Conservation (phyloP, 495 filamentous ascomycete species). For the Pyrenula aspistea region DNA sequence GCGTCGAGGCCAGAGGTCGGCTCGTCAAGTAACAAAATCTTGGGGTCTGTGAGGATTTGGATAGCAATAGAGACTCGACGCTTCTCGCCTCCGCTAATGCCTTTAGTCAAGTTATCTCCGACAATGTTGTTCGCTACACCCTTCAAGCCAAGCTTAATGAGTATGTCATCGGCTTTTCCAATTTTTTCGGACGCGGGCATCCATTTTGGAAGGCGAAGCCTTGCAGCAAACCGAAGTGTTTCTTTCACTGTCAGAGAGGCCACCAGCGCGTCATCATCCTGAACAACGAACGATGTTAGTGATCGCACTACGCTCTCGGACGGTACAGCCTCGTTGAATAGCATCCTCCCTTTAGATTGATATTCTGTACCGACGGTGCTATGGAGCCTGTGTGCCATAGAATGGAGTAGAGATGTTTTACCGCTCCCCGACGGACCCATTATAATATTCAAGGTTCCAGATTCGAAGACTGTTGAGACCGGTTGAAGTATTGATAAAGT, state of each 20-base stretch:
- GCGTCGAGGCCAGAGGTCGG: slow-evolving; percentile 67
- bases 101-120: slow-evolving; percentile 57
- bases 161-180: slow-evolving; percentile 52
- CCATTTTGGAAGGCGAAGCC: slow-evolving; percentile 53
- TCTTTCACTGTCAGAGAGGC: slow-evolving; percentile 65
- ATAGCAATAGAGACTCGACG: slow-evolving; percentile 62
- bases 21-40: slow-evolving; percentile 59
- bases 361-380: slow-evolving; percentile 43
- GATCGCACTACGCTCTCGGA: slow-evolving; percentile 53
- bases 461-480: slow-evolving; percentile 46
- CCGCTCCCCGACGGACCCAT: slow-evolving; percentile 70
- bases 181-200: slow-evolving; percentile 54
- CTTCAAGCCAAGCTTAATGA: slow-evolving; percentile 62
- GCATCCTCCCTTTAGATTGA: slow-evolving; percentile 40
- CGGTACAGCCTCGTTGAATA: slow-evolving; percentile 54
- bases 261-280: slow-evolving; percentile 63
- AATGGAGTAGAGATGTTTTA: slow-evolving; percentile 59
- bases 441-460: slow-evolving; percentile 57
- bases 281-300: slow-evolving; percentile 61
- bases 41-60: slow-evolving; percentile 62
- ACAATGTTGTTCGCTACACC: slow-evolving; percentile 67
- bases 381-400: slow-evolving; percentile 51
- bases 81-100: slow-evolving; percentile 70
- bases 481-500: slow-evolving; percentile 50
- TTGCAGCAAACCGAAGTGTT: slow-evolving; percentile 55